Base-by-base conservation (phyloP, 208 protist genomes). In the Leishmania amazonensis region DNA sequence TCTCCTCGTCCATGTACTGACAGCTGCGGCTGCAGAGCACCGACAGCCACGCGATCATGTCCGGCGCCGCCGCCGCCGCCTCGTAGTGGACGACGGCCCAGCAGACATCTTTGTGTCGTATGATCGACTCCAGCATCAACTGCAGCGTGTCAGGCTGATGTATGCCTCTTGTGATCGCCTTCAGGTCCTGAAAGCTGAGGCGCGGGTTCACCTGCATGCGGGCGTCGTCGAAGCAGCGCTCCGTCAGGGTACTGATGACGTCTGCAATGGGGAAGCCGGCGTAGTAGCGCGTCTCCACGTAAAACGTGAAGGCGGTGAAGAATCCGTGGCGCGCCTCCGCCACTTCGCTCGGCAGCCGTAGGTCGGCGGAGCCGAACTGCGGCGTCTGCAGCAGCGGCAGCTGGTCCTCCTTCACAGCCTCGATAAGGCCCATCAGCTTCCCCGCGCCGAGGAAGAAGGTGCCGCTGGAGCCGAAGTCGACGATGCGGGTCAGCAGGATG, bases 211-310 rank as follows among this genome's bases (percentile, higher is more conserved):
- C 31, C 28, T 76, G 70, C 57, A 95, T 76, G 31, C 81, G 77
- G 21, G 88, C 87, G 19, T 76, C 51, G 17, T 77, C 82, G 17
- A 97, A 83, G 62, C 79, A 78, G 21, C 88, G 88, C 21, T 80
- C 65, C 38, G 95, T 81, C 7, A 95, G 15, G 24, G 64, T 83
- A 19, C 76, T 73, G 49, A 96, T 51, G 8, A 91, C 80, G 47
- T 95, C 87, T 24, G 85, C 76, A 35, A 91, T 85, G 6, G 82
- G 60, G 79, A 88, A 96, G 24, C 94, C 93, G 21, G 90, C 89
- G 88, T 93, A 95, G 83, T 88, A 89, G 70, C 93, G 94, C 68
- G 88, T 90, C 86, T 97, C 93, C 0, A 91, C 87, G 75, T 93
- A 93, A 57, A 85, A 86, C 31, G 87, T 93, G 58, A 95, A 87